Conservation (phyloP, 2,329 filamentous ascomycete genomes). For the Ascochyta viciae-villosae region DNA sequence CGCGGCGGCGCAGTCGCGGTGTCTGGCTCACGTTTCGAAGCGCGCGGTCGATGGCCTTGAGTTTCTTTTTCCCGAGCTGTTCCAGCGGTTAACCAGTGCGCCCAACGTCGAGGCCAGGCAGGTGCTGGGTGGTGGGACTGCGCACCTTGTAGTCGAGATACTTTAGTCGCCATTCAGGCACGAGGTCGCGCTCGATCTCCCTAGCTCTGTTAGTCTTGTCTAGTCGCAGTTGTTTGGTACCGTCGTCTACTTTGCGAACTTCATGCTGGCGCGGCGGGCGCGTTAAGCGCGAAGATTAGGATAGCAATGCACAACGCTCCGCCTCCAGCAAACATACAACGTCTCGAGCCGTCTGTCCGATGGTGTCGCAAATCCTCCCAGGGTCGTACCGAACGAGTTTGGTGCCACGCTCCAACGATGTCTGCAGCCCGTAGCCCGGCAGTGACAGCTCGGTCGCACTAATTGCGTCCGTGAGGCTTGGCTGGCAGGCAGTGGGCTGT, state of each 20-base stretch:
- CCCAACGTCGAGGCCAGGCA: constrained; percentile 14
- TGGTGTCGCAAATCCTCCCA: not conserved
- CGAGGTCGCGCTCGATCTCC: constrained; percentile 84
- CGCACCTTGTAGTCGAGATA: constrained; percentile 90
- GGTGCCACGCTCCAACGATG: constrained; percentile 1
- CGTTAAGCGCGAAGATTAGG: constrained; percentile 11
- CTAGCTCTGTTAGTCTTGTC: constrained; percentile 44
- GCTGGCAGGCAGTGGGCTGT: not conserved
- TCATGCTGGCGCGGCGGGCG: constrained; percentile 53
- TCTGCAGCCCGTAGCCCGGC: not conserved
- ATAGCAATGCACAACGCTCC: not conserved
- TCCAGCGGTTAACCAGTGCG: constrained; percentile 9
- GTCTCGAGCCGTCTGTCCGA: not conserved
- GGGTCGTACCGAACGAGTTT: not conserved
- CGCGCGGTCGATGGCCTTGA: constrained; percentile 81
- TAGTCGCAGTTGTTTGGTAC: not conserved
- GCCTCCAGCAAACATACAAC: not conserved
- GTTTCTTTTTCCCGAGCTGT: constrained; percentile 82
- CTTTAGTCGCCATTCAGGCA: constrained; percentile 94
- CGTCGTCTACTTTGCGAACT: constrained; percentile 66
- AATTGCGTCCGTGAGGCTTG: constrained; percentile 5
- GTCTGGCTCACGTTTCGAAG: constrained; percentile 67
- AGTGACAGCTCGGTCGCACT: constrained; percentile 7
- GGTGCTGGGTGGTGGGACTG: constrained; percentile 4
- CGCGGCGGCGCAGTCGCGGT: constrained; percentile 50